Evolutionary conservation across 768 basidiomycete genomes (phyloP).

Genomic region (Goffeauzyma gilvescens): DNA sequence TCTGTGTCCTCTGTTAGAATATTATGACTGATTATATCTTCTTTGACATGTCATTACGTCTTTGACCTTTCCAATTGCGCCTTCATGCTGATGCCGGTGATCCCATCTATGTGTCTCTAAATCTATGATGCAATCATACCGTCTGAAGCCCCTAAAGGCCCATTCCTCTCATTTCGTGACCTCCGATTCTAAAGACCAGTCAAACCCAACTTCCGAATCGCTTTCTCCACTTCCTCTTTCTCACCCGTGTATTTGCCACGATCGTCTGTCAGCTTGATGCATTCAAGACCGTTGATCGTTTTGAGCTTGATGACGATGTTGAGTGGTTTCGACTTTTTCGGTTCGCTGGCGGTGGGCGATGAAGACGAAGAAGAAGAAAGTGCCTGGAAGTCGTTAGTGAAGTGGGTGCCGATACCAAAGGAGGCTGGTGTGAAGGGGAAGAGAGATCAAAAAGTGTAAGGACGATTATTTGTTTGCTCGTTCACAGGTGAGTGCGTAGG

Average conservation of each 20-base stretch:
- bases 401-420: slow-evolving; percentile 82
- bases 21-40: too few relatives aligned
- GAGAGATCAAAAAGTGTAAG: not conserved
- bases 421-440: slow-evolving; percentile 39
- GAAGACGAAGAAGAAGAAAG: too few relatives aligned
- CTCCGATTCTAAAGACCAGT: too few relatives aligned
- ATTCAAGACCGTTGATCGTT: slow-evolving; percentile 50
- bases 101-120: too few relatives aligned
- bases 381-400: slow-evolving; percentile 66
- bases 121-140: too few relatives aligned
- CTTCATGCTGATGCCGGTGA: too few relatives aligned
- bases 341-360: slow-evolving; percentile 34
- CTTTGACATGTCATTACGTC: too few relatives aligned
- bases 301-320: slow-evolving; percentile 92
- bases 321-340: slow-evolving; percentile 32
- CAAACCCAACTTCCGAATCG: too few relatives aligned
- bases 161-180: too few relatives aligned
- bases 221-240: slow-evolving; percentile 42
- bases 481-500: not conserved
- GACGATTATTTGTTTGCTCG: not conserved
- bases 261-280: slow-evolving; percentile 90
- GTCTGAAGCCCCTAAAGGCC: too few relatives aligned
- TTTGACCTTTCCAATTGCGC: too few relatives aligned
- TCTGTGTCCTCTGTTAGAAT: too few relatives aligned
- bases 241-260: slow-evolving; percentile 68